phyloP scores from a whole-genome alignment of 2,329 filamentous ascomycete genomes.

The Pseudogymnoascus sp. region DNA sequence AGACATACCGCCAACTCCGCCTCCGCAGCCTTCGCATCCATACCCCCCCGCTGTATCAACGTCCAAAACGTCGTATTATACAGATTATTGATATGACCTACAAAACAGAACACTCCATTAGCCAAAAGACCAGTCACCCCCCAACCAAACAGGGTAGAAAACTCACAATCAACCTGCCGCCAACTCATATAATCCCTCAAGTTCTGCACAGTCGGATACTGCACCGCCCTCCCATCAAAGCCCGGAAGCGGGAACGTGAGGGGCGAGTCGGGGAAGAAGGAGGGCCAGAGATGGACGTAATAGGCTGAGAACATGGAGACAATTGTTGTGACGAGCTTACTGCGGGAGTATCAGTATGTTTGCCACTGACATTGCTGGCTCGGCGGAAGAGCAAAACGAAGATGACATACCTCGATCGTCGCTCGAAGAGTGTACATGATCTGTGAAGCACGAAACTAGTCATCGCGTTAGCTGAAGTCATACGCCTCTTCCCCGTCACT shows the following conservation, averaged over 20 bases:
- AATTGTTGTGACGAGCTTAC: constrained; percentile 84
- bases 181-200: constrained; percentile 92
- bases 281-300: constrained; percentile 74
- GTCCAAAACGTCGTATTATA: constrained; percentile 98
- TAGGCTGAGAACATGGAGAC: constrained; percentile 90
- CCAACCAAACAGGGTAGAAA: no score
- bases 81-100: constrained; percentile 94
- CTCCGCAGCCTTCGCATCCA: constrained; percentile 72
- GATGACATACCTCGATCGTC: constrained; percentile 72
- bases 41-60: constrained; percentile 67
- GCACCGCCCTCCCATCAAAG: constrained; percentile 86
- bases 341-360: constrained; percentile 30
- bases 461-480: constrained; percentile 16
- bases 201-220: constrained; percentile 75
- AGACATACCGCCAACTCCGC: constrained; percentile 58
- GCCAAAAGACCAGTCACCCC: no score
- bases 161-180: constrained; percentile 89
- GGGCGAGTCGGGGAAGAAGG: constrained; percentile 61
- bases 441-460: constrained; percentile 82
- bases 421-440: constrained; percentile 71
- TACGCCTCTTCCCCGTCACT: neutral
- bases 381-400: no score
- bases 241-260: constrained; percentile 71
- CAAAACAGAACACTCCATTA: neutral
- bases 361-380: no score